Percentiles rank a stretch among this genome's conserved stretches.
Conservation (phyloP, 1,284 basidiomycete genomes). For the Ustilago lituana region DNA sequence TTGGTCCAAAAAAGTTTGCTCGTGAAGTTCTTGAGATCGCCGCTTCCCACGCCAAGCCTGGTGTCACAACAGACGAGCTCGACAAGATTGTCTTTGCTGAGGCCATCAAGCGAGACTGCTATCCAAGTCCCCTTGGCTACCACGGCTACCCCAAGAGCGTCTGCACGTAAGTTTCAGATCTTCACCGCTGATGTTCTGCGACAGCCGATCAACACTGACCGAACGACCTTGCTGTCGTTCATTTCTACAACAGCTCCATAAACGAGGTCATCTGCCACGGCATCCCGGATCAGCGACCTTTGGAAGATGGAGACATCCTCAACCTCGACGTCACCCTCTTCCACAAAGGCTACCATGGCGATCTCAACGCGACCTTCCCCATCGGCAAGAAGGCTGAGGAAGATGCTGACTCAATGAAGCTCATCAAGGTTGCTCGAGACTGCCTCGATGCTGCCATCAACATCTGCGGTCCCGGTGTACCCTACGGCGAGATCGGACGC, state of each 20-base stretch:
- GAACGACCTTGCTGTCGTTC: background rate
- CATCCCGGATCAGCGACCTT: conserved; percentile 61
- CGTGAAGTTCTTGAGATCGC: conserved; percentile 91
- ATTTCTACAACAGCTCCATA: conserved; percentile 71
- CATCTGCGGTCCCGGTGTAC: conserved; percentile 79
- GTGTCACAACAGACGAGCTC: conserved; percentile 89
- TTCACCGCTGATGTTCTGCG: no score
- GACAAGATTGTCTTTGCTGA: conserved; percentile 96
- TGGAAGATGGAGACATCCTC: conserved; percentile 56
- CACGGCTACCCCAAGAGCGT: conserved; percentile 92
- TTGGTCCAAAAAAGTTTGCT: conserved; percentile 73
- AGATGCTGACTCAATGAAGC: conserved; percentile 53
- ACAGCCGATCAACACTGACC: background rate
- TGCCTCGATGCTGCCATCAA: conserved; percentile 79
- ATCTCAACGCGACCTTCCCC: conserved; percentile 64
- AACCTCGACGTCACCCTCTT: conserved; percentile 73
- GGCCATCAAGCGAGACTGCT: conserved; percentile 87
- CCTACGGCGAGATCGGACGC: conserved; percentile 78
- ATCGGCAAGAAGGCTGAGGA: conserved; percentile 58
- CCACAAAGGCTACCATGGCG: conserved; percentile 66
- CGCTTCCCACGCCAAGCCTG: conserved; percentile 83
- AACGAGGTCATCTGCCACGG: conserved; percentile 98
- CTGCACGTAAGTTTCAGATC: conserved; percentile 74
- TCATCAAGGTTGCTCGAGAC: conserved; percentile 67
- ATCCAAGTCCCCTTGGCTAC: conserved; percentile 95